Evolutionary conservation across 306 rosid genomes (phyloP).

Genomic region (Morella rubra): DNA sequence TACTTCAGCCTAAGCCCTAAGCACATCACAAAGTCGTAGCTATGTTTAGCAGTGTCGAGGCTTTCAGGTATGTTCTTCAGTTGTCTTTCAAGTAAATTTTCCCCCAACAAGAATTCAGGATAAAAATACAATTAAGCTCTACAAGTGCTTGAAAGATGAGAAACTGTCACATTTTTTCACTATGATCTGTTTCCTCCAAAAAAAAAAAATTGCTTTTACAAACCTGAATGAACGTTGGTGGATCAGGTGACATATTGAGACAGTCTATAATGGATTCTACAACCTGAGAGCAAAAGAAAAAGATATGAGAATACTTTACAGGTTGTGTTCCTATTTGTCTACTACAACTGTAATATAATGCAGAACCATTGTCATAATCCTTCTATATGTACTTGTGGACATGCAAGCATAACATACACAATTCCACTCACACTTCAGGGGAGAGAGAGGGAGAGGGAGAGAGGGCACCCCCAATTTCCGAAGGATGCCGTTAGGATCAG

Average conservation of each 20-base stretch:
- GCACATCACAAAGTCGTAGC: background rate
- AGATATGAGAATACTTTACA: background rate
- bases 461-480: conserved; percentile 34
- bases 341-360: background rate
- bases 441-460: background rate
- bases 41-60: background rate
- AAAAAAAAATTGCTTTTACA: background rate
- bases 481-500: conserved; percentile 38
- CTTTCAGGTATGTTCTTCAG: background rate
- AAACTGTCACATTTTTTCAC: background rate
- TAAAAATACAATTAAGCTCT: background rate
- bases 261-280: conserved; percentile 9
- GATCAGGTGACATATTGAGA: conserved; percentile 13
- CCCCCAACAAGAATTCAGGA: background rate
- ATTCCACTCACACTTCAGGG: background rate
- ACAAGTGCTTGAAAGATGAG: background rate
- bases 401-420: background rate
- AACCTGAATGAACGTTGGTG: conserved; percentile 47
- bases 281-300: conserved; percentile 10
- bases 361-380: background rate
- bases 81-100: background rate
- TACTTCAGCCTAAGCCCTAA: background rate
- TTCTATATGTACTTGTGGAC: background rate
- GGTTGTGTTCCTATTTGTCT: background rate
- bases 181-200: background rate